Base-by-base conservation (phyloP, 305 asterid species). In the Fraxinus xanthoxyloides region DNA sequence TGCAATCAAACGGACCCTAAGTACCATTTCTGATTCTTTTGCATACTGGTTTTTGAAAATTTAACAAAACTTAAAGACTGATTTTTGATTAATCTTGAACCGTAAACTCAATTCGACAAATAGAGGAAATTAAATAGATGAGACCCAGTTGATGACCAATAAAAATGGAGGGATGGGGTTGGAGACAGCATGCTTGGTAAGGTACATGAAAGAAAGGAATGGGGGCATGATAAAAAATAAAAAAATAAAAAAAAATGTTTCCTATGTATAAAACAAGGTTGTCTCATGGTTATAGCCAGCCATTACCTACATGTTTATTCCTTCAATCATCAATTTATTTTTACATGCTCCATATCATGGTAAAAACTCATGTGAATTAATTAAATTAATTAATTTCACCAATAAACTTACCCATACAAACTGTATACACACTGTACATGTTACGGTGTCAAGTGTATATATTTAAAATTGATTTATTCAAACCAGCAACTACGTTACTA, bases 131-230 rank as follows among this genome's bases (percentile, higher is more conserved):
- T 13, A 28, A 12, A 28, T 3, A 26, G 35, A 28, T 67, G 38
- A 38, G 74, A 28, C 35, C 74, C n/a, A 67, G 19, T 67, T 67
- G 38, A 67, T 13, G 19, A 28, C 38, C 21, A 32, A 24, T 1
- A 40, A 46, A 59, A 6, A 24, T 72, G 72, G 28, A 31, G 75
- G 75, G 76, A 73, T 78, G 76, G 84, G 85, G 81, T 38, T 26
- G 86, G 94, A 82, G 85, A 85, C 90, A 88, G 73, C 87, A 88
- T 87, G 92, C 86, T 77, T 76, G 86, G 88, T 75, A 85, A 79
- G 76, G 85, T 79, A 80, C 54, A 43, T 80, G 86, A 85, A 84
- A 83, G 48, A 51, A 26, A 67, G 82, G 36, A 46, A 77, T 76
- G 85, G 85, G 81, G 72, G 77, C 79, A n/a, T 86, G 75, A 40